Conservation (phyloP, 768 basidiomycete genomes). For the Termitomyces sp. region DNA sequence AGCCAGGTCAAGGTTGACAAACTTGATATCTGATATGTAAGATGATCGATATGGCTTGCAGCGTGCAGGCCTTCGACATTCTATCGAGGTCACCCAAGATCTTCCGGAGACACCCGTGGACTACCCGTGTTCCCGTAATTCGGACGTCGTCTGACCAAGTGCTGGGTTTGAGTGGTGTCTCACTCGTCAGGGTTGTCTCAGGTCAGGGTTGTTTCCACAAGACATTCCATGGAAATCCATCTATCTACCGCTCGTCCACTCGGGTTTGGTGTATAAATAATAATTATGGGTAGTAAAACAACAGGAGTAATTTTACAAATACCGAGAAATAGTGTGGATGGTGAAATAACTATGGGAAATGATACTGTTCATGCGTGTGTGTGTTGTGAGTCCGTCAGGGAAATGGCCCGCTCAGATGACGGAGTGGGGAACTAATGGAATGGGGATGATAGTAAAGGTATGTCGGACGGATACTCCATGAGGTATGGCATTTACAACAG, state of each 20-base stretch:
- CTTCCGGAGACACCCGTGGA: conserved; percentile 9
- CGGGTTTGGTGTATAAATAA: background rate
- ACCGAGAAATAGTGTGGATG: conserved; percentile 5
- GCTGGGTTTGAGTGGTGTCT: conserved; percentile 1
- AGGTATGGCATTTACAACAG: conserved; percentile 10
- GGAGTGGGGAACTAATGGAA: conserved; percentile 4
- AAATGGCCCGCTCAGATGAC: background rate
- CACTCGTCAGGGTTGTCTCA: background rate
- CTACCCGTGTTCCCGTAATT: background rate
- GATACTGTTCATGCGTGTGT: conserved; percentile 7
- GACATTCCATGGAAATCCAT: background rate
- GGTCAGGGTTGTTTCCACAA: background rate
- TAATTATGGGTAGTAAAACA: conserved; percentile 15
- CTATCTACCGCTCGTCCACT: background rate
- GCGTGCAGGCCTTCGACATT: background rate
- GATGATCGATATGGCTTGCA: background rate
- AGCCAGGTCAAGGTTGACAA: too few relatives aligned
- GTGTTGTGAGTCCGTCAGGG: conserved; percentile 1
- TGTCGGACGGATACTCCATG: background rate
- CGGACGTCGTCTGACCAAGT: background rate
- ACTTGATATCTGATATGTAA: background rate
- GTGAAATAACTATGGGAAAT: conserved; percentile 6
- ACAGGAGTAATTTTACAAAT: conserved; percentile 16
- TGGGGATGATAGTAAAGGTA: conserved; percentile 2
- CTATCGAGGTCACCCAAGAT: background rate